These are phyloP conservation scores for Nothophoma quercina DNA, from an alignment of 2,329 filamentous ascomycete genomes.

Conservation along the genomic window DNA sequence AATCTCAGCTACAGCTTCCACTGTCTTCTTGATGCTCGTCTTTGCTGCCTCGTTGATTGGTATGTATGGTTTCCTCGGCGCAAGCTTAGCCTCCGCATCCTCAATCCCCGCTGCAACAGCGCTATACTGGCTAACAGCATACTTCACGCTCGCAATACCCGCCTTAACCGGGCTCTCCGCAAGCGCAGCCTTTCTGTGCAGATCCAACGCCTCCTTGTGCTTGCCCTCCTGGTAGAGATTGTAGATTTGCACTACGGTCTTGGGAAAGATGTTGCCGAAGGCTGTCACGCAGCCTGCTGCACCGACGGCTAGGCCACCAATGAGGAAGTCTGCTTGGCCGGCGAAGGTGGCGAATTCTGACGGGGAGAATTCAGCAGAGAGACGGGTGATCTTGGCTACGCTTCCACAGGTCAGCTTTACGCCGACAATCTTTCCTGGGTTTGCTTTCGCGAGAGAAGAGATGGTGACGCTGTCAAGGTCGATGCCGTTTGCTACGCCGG, in stretches of 20 bases:
- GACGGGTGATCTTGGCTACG: constrained; percentile 73
- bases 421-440: constrained; percentile 70
- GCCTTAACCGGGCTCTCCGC: constrained; percentile 72
- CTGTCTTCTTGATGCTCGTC: constrained; percentile 29
- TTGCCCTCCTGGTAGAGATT: constrained; percentile 67
- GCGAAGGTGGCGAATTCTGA: constrained; percentile 72
- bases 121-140: constrained; percentile 68
- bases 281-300: constrained; percentile 64
- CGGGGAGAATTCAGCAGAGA: constrained; percentile 60
- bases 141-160: constrained; percentile 73
- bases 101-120: constrained; percentile 65
- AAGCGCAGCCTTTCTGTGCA: constrained; percentile 69
- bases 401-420: constrained; percentile 78
- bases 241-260: constrained; percentile 66
- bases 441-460: constrained; percentile 59
- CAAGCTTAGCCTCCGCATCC: constrained; percentile 37
- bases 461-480: constrained; percentile 74
- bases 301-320: constrained; percentile 62
- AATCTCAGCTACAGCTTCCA: constrained; percentile 37
- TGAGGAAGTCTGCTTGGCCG: constrained; percentile 76
- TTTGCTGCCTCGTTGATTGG: constrained; percentile 37
- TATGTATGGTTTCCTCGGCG: constrained; percentile 39
- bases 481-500: constrained; percentile 70
- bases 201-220: constrained; percentile 62
- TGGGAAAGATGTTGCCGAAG: constrained; percentile 66